phyloP scores from a whole-genome alignment of 140 eudicot species.

The Senecio squalidus region DNA sequence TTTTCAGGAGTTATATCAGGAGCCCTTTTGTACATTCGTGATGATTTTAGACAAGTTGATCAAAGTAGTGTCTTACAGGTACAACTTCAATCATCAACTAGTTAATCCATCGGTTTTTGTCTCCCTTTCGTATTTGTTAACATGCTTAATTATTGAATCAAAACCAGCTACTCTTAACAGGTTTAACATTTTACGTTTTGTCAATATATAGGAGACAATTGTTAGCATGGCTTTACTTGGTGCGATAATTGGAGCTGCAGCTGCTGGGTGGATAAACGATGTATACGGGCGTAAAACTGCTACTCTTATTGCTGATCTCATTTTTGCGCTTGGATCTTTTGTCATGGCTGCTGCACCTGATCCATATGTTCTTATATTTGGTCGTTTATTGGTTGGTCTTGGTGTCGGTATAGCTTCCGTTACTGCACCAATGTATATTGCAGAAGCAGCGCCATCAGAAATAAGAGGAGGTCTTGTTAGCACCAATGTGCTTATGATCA shows the following conservation, averaged over 20 bases:
- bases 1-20: conserved; percentile 81
- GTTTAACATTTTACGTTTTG: not conserved
- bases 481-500: conserved; percentile 92
- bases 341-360: conserved; percentile 86
- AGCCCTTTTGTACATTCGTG: conserved; percentile 73
- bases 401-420: conserved; percentile 93
- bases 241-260: conserved; percentile 79
- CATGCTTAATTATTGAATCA: not conserved
- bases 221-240: conserved; percentile 97
- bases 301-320: conserved; percentile 74
- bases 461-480: conserved; percentile 88
- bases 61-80: conserved; percentile 82
- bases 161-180: not conserved
- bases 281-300: conserved; percentile 73
- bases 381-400: conserved; percentile 70
- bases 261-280: conserved; percentile 86
- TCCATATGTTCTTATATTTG: conserved; percentile 74
- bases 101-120: not conserved
- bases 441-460: conserved; percentile 88
- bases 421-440: conserved; percentile 86
- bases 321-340: conserved; percentile 60
- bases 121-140: not conserved
- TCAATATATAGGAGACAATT: conserved; percentile 61
- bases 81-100: conserved; percentile 8
- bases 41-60: conserved; percentile 63